Evolutionary conservation across 148 eudicot genomes (phyloP).

Genomic region (Vaccinium macrocarpon): DNA sequence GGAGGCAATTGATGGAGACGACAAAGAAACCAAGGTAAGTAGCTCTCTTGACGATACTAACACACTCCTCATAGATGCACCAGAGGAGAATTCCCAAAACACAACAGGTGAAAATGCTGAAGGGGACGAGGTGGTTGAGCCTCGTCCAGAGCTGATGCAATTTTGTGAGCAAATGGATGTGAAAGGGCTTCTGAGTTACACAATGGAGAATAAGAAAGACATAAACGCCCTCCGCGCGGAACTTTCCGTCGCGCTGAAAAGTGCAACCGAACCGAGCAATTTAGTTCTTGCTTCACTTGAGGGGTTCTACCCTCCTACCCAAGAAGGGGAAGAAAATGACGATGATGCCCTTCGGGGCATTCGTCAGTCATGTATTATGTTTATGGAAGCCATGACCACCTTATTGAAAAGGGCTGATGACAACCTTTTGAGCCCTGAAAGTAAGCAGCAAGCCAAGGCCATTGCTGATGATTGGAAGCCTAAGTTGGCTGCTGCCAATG

Average conservation of each 20-base stretch:
- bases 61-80: conserved; percentile 30
- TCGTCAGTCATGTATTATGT: conserved; percentile 45
- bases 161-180: conserved; percentile 72
- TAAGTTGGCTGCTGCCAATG: conserved; percentile 66
- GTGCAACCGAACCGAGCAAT: conserved; percentile 53
- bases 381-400: conserved; percentile 66
- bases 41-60: conserved; percentile 42
- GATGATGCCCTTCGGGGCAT: conserved; percentile 47
- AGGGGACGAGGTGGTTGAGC: conserved; percentile 43
- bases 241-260: conserved; percentile 45
- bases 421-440: conserved; percentile 48
- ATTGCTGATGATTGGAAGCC: conserved; percentile 67
- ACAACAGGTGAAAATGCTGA: conserved; percentile 38
- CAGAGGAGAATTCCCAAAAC: conserved; percentile 35
- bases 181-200: conserved; percentile 51
- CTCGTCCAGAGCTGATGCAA: conserved; percentile 48
- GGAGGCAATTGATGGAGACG: conserved; percentile 22
- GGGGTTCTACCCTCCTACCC: conserved; percentile 53
- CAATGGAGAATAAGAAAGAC: conserved; percentile 44
- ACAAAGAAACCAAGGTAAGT: conserved; percentile 50
- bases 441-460: conserved; percentile 55
- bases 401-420: conserved; percentile 55
- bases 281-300: conserved; percentile 59
- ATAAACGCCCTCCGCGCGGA: conserved; percentile 34
- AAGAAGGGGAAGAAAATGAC: conserved; percentile 26